A percentile compares a stretch with the other conserved stretches of the same genome.
Conservation (phyloP, 192 early-diverging fungal species). For the Coemansia sp. region DNA sequence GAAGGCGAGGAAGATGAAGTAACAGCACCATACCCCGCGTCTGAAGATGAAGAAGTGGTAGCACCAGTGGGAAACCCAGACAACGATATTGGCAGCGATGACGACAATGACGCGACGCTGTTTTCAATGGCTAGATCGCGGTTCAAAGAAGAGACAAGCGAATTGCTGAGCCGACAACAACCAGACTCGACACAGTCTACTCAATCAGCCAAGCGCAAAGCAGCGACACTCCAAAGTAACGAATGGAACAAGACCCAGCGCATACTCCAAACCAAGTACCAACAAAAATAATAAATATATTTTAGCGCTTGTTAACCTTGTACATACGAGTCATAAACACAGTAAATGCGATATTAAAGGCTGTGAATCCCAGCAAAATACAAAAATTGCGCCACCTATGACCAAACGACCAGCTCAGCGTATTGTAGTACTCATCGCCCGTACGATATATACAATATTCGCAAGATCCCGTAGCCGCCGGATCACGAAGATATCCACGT, state of each 20-base stretch:
- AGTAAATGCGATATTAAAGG: conserved; percentile 62
- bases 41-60: background rate
- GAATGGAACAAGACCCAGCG: conserved; percentile 3
- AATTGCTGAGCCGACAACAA: background rate
- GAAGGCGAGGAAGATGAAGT: background rate
- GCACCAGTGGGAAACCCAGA: background rate
- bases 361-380: conserved; percentile 63
- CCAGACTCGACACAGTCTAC: background rate
- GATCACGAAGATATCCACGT: conserved; percentile 65
- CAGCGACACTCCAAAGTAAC: background rate
- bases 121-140: conserved; percentile 15
- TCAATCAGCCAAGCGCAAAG: conserved; percentile 2
- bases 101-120: background rate
- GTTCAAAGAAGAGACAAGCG: conserved; percentile 23
- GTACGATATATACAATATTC: conserved; percentile 64
- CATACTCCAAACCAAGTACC: background rate
- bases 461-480: conserved; percentile 57
- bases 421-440: conserved; percentile 62
- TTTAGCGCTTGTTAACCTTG: conserved; percentile 50
- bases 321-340: conserved; percentile 43
- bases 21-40: conserved; percentile 4
- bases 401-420: conserved; percentile 58
- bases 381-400: conserved; percentile 75
- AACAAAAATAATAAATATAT: background rate
- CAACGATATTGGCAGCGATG: background rate